Conservation (phyloP, 2,329 filamentous ascomycete species). For the Elsinoe australis region DNA sequence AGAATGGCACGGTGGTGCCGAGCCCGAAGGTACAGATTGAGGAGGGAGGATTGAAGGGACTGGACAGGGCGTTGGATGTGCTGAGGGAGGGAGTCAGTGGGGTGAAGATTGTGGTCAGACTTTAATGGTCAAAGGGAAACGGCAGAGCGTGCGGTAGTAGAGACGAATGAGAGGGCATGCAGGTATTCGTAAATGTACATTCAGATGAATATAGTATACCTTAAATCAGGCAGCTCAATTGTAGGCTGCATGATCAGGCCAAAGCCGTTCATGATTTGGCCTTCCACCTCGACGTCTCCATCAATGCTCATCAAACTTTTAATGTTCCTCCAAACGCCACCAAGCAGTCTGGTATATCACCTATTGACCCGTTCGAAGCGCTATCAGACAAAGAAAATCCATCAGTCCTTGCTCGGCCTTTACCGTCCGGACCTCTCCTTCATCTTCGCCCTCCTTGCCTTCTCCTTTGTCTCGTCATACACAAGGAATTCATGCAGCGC, state of each 20-base stretch:
- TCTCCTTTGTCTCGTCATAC: slow-evolving; percentile 59
- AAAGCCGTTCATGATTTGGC: too few relatives aligned
- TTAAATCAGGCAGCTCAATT: too few relatives aligned
- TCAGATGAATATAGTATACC: too few relatives aligned
- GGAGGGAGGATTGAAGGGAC: background rate
- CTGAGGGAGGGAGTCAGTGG: background rate
- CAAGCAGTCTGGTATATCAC: slow-evolving; percentile 6
- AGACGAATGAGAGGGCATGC: too few relatives aligned
- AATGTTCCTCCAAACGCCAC: background rate
- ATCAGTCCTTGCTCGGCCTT: background rate
- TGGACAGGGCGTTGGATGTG: background rate
- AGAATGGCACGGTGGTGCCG: background rate
- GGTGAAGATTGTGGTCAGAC: background rate
- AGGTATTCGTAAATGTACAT: too few relatives aligned
- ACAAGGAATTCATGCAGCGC: slow-evolving; percentile 89
- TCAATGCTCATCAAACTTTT: background rate
- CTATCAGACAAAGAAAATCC: background rate
- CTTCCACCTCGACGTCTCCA: too few relatives aligned
- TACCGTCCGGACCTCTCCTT: slow-evolving; percentile 33
- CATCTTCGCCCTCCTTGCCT: slow-evolving; percentile 32
- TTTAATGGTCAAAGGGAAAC: too few relatives aligned
- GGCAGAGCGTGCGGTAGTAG: too few relatives aligned
- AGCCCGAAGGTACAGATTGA: background rate
- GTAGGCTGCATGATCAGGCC: too few relatives aligned
- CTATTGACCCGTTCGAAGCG: background rate